Conservation (phyloP, 192 early-diverging fungal genomes). For the Gryganskiella cystojenkinii region DNA sequence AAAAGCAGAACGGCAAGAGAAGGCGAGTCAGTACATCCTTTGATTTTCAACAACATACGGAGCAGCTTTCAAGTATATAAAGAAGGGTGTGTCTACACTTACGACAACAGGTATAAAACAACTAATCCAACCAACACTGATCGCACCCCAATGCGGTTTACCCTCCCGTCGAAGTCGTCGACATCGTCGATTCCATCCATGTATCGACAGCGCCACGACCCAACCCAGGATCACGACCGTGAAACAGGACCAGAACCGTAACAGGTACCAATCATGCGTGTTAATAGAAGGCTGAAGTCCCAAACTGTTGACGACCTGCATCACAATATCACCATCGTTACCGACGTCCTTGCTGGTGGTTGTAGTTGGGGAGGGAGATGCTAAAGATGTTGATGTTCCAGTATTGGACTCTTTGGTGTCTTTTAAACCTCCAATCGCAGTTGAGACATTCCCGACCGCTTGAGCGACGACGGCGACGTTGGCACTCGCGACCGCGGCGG, state of each 20-base stretch:
- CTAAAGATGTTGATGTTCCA: neutral
- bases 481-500: neutral
- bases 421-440: too few species aligned
- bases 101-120: constrained; percentile 62
- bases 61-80: too few species aligned
- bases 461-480: neutral
- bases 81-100: too few species aligned
- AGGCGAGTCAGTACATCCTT: neutral
- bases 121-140: constrained; percentile 60
- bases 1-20: neutral
- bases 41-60: too few species aligned
- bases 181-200: constrained; percentile 54
- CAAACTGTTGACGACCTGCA: constrained; percentile 45
- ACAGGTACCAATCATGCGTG: constrained; percentile 62
- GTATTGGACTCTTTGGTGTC: too few species aligned
- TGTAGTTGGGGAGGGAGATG: too few species aligned
- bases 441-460: neutral
- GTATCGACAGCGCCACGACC: constrained; percentile 52
- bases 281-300: constrained; percentile 63
- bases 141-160: constrained; percentile 27
- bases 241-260: constrained; percentile 60
- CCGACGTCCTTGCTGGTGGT: neutral
- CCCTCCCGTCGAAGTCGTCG: constrained; percentile 38
- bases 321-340: constrained; percentile 37
- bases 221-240: constrained; percentile 42